These are phyloP conservation scores for Aphanomyces invadans DNA, from an alignment of 352 stramenopile species.

Conservation along the genomic window DNA sequence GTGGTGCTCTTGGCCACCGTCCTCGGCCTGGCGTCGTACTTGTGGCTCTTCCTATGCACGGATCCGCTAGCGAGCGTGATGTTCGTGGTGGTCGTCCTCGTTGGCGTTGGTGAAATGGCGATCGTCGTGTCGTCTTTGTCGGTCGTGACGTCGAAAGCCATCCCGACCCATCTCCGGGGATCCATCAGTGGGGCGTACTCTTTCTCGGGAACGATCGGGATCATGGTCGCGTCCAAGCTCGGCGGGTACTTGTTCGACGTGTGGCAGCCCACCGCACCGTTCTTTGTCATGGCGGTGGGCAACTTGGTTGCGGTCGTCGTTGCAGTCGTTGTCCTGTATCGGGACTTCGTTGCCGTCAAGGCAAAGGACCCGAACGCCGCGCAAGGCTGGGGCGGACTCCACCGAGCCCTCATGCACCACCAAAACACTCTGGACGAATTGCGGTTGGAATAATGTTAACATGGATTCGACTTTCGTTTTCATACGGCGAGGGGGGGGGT, in stretches of 20 bases:
- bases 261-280: slow-evolving; percentile 12
- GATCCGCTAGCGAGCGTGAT: slow-evolving; percentile 3
- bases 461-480: background rate
- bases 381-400: background rate
- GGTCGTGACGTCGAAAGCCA: slow-evolving; percentile 20
- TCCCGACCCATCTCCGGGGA: slow-evolving; percentile 11
- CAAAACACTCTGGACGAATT: slow-evolving; percentile 17
- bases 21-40: slow-evolving; percentile 6
- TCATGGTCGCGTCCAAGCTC: slow-evolving; percentile 16
- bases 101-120: slow-evolving; percentile 16
- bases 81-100: slow-evolving; percentile 4
- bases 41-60: slow-evolving; percentile 5
- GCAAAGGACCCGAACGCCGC: background rate
- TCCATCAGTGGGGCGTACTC: slow-evolving; percentile 10
- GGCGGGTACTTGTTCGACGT: slow-evolving; percentile 18
- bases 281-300: slow-evolving; percentile 20
- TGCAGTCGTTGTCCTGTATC: background rate
- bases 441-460: background rate
- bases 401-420: background rate
- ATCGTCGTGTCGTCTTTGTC: slow-evolving; percentile 19
- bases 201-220: slow-evolving; percentile 11
- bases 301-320: slow-evolving; percentile 7
- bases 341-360: background rate
- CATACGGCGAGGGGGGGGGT: too few relatives aligned
- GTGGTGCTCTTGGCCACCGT: slow-evolving; percentile 1